phyloP scores from a whole-genome alignment of 2,329 filamentous ascomycete species.

The Geosmithia putterillii region DNA sequence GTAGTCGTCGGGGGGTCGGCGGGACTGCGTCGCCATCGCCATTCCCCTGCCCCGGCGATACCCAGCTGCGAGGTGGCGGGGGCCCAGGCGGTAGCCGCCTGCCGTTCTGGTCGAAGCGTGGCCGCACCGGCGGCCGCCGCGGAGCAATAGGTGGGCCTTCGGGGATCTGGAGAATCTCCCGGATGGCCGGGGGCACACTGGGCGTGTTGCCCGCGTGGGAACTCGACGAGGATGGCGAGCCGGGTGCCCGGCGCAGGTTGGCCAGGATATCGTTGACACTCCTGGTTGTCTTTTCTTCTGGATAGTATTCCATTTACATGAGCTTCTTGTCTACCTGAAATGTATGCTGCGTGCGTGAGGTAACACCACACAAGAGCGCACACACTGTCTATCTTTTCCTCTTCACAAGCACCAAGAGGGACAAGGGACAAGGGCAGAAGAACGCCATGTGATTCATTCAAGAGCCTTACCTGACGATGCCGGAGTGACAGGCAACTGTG shows the following conservation, averaged over 20 bases:
- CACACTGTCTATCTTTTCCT: neutral
- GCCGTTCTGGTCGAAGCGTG: constrained; percentile 31
- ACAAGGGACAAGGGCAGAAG: no score
- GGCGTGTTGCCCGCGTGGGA: constrained; percentile 22
- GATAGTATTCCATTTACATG: neutral
- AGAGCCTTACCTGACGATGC: neutral
- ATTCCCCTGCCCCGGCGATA: constrained; percentile 11
- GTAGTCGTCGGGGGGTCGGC: neutral
- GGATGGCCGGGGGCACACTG: constrained; percentile 47
- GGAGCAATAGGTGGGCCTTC: constrained; percentile 40
- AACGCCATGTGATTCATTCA: no score
- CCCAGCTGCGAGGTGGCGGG: constrained; percentile 46
- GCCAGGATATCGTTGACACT: constrained; percentile 50
- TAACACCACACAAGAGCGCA: no score
- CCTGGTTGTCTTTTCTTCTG: constrained; percentile 12
- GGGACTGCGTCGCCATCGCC: neutral
- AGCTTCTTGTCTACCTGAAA: neutral
- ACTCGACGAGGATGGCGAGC: constrained; percentile 12
- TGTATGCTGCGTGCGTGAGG: no score
- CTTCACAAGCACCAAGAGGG: neutral
- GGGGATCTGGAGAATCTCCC: constrained; percentile 45
- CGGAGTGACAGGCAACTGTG: constrained; percentile 40
- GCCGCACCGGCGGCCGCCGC: constrained; percentile 27
- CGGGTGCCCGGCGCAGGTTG: constrained; percentile 36
- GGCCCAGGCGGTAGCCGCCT: constrained; percentile 44